Evolutionary conservation across 257 asterid genomes (phyloP).

Genomic region (Fraxinus anomala): DNA sequence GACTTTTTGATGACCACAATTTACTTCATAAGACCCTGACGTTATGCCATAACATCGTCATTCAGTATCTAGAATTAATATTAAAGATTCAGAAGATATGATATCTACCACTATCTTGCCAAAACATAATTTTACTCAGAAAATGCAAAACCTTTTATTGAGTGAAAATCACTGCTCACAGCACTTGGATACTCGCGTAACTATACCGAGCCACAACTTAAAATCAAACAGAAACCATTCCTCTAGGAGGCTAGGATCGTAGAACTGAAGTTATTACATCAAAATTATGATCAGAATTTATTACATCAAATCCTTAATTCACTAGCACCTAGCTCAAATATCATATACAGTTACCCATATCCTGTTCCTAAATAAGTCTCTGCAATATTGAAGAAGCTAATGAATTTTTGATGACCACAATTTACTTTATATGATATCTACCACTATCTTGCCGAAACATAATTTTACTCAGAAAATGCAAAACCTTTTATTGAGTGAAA

Average conservation of each 20-base stretch:
- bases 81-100: neutral
- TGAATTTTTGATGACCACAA: neutral
- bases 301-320: neutral
- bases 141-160: neutral
- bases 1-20: neutral
- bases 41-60: neutral
- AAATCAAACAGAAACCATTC: neutral
- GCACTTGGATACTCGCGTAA: neutral
- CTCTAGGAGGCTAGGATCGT: neutral
- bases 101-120: neutral
- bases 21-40: neutral
- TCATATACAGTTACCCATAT: neutral
- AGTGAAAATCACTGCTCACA: neutral
- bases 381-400: neutral
- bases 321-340: neutral
- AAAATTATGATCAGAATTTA: neutral
- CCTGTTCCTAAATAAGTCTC: neutral
- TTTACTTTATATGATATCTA: neutral
- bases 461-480: neutral
- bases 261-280: no score
- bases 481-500: neutral
- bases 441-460: neutral
- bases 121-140: neutral
- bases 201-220: neutral
- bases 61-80: neutral